Evolutionary conservation across 768 basidiomycete species (phyloP).

Genomic region (Termitomyces sp.): DNA sequence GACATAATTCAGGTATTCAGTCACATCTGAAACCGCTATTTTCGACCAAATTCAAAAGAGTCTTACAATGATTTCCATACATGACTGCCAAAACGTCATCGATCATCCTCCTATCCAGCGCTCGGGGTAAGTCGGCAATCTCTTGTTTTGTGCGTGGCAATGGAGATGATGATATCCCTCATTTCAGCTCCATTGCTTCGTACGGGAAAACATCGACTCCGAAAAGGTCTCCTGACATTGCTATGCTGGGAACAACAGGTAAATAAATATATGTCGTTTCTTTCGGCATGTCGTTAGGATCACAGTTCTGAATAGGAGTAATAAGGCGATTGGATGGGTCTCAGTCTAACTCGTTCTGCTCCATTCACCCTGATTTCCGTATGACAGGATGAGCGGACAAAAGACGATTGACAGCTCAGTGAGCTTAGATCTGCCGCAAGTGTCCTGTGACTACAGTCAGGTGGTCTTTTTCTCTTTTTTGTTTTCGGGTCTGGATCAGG

Average conservation of each 20-base stretch:
- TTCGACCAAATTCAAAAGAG: neutral
- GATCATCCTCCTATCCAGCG: neutral
- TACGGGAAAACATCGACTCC: neutral
- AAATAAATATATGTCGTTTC: neutral
- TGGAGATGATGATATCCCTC: too few species aligned
- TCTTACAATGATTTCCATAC: too few species aligned
- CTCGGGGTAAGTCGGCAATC: too few species aligned
- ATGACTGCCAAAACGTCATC: neutral
- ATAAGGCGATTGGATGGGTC: neutral
- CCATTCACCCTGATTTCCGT: neutral
- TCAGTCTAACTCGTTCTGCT: neutral
- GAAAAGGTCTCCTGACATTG: neutral
- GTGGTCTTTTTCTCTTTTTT: neutral
- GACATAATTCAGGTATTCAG: neutral
- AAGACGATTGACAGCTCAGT: neutral
- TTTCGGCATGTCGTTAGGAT: neutral
- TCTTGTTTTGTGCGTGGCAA: too few species aligned
- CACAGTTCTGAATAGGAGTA: neutral
- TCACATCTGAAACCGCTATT: neutral
- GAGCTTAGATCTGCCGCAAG: neutral
- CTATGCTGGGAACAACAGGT: neutral
- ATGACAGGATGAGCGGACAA: neutral
- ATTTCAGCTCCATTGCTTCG: neutral
- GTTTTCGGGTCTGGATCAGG: too few species aligned
- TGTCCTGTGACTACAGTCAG: neutral